Conservation (phyloP, 1,284 basidiomycete species). For the Ustilago tritici region DNA sequence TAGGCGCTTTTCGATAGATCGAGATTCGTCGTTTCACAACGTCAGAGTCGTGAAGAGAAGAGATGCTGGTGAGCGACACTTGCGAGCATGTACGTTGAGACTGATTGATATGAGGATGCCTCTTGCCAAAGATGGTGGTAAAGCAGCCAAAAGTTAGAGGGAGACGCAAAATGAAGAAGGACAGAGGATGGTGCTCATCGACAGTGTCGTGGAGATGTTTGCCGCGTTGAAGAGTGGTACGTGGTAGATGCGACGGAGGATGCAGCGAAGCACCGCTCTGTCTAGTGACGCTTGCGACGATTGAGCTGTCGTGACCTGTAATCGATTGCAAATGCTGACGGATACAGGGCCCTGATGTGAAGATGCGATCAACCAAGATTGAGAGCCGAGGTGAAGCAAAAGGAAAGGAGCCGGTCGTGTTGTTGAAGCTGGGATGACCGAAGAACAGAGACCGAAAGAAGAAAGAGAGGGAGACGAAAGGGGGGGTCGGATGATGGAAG, state of each 20-base stretch:
- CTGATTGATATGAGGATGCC: neutral
- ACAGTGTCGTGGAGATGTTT: neutral
- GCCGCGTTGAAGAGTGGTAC: no score
- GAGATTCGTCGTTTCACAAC: no score
- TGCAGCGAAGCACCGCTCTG: neutral
- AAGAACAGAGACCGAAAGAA: no score
- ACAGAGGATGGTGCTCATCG: neutral
- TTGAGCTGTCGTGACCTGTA: neutral
- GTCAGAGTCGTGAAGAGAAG: no score
- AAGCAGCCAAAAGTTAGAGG: neutral
- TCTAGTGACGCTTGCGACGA: neutral
- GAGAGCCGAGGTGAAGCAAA: neutral
- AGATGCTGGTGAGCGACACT: neutral
- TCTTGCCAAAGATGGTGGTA: neutral
- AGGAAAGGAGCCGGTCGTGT: neutral
- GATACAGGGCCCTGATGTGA: neutral
- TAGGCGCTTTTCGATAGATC: neutral
- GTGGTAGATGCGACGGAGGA: neutral
- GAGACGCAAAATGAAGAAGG: neutral
- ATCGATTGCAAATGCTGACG: neutral
- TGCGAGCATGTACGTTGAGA: neutral
- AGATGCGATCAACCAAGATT: neutral
- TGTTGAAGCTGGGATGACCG: no score
- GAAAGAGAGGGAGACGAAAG: no score
- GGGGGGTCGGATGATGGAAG: neutral